Evolutionary conservation across 176 grass and related monocot species (phyloP).

Genomic region (Bonia amplexicaulis): DNA sequence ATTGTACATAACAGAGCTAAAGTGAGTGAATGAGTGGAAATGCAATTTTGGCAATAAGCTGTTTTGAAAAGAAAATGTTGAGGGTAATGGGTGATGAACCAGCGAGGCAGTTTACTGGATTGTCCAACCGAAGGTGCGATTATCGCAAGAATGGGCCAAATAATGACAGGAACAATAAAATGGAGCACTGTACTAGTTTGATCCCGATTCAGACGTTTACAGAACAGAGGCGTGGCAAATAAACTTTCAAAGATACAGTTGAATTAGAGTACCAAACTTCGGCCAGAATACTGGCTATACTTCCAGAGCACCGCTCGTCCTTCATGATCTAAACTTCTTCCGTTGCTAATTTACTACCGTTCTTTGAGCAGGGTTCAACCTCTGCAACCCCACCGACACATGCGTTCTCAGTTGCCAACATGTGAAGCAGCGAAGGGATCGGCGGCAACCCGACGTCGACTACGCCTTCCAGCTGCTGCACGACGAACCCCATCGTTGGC

Average conservation of each 20-base stretch:
- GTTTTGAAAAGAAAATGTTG: slow-evolving; percentile 1
- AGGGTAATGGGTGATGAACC: background rate
- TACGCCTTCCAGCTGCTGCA: slow-evolving; percentile 51
- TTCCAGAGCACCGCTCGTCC: background rate
- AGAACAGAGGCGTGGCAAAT: background rate
- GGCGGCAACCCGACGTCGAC: slow-evolving; percentile 29
- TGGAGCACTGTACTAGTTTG: background rate
- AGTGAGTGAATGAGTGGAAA: slow-evolving; percentile 22
- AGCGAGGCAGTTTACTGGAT: background rate
- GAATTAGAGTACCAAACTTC: background rate
- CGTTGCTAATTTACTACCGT: background rate
- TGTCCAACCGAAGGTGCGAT: background rate
- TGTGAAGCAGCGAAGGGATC: slow-evolving; percentile 38
- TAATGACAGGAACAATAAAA: background rate
- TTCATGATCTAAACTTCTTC: background rate
- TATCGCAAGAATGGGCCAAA: background rate
- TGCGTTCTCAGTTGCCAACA: slow-evolving; percentile 21
- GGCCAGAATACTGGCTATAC: background rate
- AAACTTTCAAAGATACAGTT: background rate
- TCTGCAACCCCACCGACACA: background rate
- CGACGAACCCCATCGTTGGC: slow-evolving; percentile 54
- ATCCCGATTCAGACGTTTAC: background rate
- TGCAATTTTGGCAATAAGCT: slow-evolving; percentile 33
- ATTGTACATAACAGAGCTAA: slow-evolving; percentile 35
- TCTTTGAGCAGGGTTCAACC: background rate